Conservation (phyloP, 176 grass and related monocot genomes). For the Hyparrhenia diplandra region DNA sequence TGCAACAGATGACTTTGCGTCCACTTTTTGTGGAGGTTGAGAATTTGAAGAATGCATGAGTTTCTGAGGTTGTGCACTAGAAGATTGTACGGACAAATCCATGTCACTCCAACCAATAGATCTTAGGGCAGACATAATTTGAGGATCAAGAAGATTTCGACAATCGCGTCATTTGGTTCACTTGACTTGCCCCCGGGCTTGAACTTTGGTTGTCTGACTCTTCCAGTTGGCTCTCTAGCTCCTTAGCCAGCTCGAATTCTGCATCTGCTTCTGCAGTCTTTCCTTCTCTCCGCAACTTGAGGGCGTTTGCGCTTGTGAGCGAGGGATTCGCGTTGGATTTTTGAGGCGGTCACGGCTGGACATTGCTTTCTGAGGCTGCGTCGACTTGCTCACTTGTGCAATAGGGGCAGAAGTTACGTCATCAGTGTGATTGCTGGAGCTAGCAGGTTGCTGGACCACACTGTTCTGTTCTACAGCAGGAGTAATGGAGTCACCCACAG, state of each 20-base stretch:
- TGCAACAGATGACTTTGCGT: background rate
- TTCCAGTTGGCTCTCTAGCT: constrained; percentile 81
- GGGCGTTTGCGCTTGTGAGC: constrained; percentile 87
- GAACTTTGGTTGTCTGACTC: constrained; percentile 50
- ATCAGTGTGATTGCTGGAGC: background rate
- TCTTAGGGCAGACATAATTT: constrained; percentile 73
- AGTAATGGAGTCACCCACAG: background rate
- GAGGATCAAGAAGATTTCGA: constrained; percentile 90
- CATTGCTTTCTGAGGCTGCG: constrained; percentile 51
- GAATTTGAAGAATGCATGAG: background rate
- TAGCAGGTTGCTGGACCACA: constrained; percentile 28
- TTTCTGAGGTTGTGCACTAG: constrained; percentile 32
- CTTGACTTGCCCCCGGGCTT: constrained; percentile 28
- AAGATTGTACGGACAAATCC: constrained; percentile 28
- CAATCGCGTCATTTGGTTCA: constrained; percentile 32
- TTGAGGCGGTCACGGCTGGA: constrained; percentile 76
- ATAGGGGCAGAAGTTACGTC: constrained; percentile 7
- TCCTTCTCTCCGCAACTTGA: constrained; percentile 86
- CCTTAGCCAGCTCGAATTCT: constrained; percentile 83
- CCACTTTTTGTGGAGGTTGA: constrained; percentile 30
- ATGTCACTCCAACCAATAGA: constrained; percentile 76
- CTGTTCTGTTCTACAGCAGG: constrained; percentile 21
- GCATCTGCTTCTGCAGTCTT: constrained; percentile 77
- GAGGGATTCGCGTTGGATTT: constrained; percentile 86
- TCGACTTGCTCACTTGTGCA: constrained; percentile 32